Evolutionary conservation across 2,329 filamentous ascomycete genomes (phyloP).

Genomic region (Diaporthe sp.): DNA sequence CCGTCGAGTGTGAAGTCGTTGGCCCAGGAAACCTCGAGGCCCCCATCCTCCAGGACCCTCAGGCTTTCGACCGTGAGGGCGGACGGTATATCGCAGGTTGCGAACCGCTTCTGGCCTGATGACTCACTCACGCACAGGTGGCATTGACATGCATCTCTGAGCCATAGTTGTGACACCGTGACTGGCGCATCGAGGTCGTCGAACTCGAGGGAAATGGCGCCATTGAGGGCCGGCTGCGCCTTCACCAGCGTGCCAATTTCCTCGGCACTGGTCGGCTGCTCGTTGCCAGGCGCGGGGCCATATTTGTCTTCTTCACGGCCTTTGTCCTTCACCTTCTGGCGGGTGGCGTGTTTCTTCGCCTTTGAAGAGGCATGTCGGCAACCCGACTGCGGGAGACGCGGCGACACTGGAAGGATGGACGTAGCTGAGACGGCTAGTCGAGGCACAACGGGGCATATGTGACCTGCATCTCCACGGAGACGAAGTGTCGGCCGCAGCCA

Average conservation of each 20-base stretch:
- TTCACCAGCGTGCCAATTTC: not conserved
- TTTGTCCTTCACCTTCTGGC: not conserved
- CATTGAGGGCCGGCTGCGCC: not conserved
- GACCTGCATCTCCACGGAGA: not conserved
- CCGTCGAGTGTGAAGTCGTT: slow-evolving; percentile 56
- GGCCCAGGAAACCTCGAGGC: slow-evolving; percentile 72
- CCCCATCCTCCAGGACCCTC: slow-evolving; percentile 53
- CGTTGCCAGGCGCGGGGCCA: not conserved
- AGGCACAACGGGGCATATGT: not conserved
- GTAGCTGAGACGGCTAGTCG: not conserved
- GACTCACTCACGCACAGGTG: slow-evolving; percentile 65
- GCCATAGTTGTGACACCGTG: slow-evolving; percentile 42
- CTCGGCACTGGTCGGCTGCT: not conserved
- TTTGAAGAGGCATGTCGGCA: not conserved
- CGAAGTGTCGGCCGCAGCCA: slow-evolving; percentile 19
- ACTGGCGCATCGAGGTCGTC: not conserved
- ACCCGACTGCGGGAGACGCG: not conserved
- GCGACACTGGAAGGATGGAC: not conserved
- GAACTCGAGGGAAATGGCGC: not conserved
- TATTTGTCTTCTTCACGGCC: not conserved
- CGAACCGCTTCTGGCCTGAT: slow-evolving; percentile 71
- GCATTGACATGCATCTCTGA: slow-evolving; percentile 71
- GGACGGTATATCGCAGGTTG: slow-evolving; percentile 56
- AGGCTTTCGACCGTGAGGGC: slow-evolving; percentile 51
- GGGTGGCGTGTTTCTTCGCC: too few species aligned